Conservation (phyloP, 768 basidiomycete genomes). For the Hortiboletus campestris region DNA sequence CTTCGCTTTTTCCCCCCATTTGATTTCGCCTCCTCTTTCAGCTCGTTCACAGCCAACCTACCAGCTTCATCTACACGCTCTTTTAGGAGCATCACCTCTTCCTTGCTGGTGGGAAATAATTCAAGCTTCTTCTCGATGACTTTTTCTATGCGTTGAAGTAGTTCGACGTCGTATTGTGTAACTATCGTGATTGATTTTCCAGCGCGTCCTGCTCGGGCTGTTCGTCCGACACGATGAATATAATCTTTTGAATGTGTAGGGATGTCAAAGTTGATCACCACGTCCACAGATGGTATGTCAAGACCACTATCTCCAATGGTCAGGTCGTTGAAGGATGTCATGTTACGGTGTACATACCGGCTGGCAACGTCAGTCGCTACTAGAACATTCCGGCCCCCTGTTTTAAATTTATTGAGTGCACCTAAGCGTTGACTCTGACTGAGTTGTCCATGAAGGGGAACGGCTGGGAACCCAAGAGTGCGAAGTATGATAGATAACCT, state of each 20-base stretch:
- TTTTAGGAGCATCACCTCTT: slow-evolving; percentile 82
- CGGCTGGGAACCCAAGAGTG: slow-evolving; percentile 88
- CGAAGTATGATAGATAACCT: slow-evolving; percentile 89
- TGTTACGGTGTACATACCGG: slow-evolving; percentile 48
- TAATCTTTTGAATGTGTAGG: slow-evolving; percentile 99
- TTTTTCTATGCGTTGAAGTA: slow-evolving; percentile 90
- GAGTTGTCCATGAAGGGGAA: slow-evolving; percentile 94
- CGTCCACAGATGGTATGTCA: slow-evolving; percentile 93
- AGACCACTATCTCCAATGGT: slow-evolving; percentile 58
- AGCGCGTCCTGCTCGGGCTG: slow-evolving; percentile 94
- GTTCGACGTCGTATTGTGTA: slow-evolving; percentile 97
- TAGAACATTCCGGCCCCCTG: slow-evolving; percentile 84
- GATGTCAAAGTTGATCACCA: slow-evolving; percentile 97
- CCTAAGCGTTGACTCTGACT: slow-evolving; percentile 92
- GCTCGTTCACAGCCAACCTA: slow-evolving; percentile 70
- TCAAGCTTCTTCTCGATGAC: slow-evolving; percentile 93
- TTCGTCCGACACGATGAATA: slow-evolving; percentile 96
- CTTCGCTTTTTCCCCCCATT: slow-evolving; percentile 51
- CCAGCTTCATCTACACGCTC: slow-evolving; percentile 90
- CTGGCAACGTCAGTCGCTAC: slow-evolving; percentile 97
- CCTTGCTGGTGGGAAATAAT: slow-evolving; percentile 80
- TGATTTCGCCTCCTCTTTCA: slow-evolving; percentile 70
- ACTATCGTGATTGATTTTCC: slow-evolving; percentile 98
- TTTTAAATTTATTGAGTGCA: slow-evolving; percentile 92
- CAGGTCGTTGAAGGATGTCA: slow-evolving; percentile 1